Percentiles rank a stretch among this genome's conserved stretches.
Evolutionary conservation across 2,329 filamentous ascomycete genomes (phyloP).

Genomic region (Neurospora sp.): DNA sequence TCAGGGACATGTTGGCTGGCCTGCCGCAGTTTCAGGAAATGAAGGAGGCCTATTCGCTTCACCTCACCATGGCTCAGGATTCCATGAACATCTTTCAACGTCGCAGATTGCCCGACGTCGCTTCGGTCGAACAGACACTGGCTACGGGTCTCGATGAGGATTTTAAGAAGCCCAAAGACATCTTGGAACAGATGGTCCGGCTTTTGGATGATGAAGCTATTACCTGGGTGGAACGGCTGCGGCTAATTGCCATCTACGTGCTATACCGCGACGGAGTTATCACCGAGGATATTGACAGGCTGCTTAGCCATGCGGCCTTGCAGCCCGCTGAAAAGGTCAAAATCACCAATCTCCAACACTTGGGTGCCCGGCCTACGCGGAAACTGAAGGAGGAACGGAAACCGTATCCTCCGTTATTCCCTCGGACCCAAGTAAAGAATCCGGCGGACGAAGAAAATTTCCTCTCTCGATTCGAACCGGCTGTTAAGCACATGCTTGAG

Average conservation of each 20-base stretch:
- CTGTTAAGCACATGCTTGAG: constrained; percentile 75
- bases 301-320: constrained; percentile 74
- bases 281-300: constrained; percentile 70
- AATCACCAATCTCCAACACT: constrained; percentile 67
- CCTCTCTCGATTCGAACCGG: constrained; percentile 79
- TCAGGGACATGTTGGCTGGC: constrained; percentile 94
- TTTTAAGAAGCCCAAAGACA: constrained; percentile 78
- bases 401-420: constrained; percentile 59
- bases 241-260: constrained; percentile 76
- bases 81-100: constrained; percentile 90
- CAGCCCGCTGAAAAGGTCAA: constrained; percentile 56
- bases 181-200: constrained; percentile 75
- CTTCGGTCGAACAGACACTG: constrained; percentile 79
- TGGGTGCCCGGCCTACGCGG: constrained; percentile 65
- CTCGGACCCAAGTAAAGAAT: constrained; percentile 45
- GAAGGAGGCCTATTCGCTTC: constrained; percentile 89
- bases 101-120: constrained; percentile 77
- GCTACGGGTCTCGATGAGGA: constrained; percentile 92
- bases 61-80: constrained; percentile 93
- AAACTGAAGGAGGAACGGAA: constrained; percentile 67
- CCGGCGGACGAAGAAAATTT: constrained; percentile 65
- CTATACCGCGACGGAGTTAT: constrained; percentile 82
- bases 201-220: constrained; percentile 81
- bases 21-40: constrained; percentile 90
- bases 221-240: constrained; percentile 62